Evolutionary conservation across 805 yeast species (phyloP).

Genomic region (Yamadazyma philogaea): DNA sequence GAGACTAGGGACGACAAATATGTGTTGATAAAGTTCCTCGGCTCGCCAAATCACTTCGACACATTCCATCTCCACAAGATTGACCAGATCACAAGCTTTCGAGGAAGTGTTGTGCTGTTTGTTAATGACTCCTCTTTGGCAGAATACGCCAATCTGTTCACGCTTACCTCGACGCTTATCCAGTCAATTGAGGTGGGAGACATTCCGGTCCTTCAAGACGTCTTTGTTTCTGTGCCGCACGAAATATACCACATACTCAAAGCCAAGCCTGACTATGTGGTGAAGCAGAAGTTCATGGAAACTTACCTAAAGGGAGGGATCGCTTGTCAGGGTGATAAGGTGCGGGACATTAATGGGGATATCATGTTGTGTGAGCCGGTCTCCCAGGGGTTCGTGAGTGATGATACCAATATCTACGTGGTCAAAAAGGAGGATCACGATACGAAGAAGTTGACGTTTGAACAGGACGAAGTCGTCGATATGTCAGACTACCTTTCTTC

Average conservation of each 20-base stretch:
- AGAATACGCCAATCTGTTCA: constrained; percentile 34
- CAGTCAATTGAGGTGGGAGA: constrained; percentile 28
- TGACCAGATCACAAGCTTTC: constrained; percentile 24
- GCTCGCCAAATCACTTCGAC: constrained; percentile 36
- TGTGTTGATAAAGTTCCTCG: constrained; percentile 36
- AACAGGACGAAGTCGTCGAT: constrained; percentile 17
- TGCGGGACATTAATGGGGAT: constrained; percentile 45
- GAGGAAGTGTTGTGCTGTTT: constrained; percentile 32
- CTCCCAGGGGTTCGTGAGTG: constrained; percentile 57
- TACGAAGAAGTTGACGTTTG: neutral
- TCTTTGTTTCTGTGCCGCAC: constrained; percentile 48
- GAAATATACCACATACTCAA: constrained; percentile 36
- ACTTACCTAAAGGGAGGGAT: constrained; percentile 26
- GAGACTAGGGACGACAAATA: constrained; percentile 14
- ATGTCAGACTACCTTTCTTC: constrained; percentile 33
- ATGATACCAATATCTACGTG: constrained; percentile 52
- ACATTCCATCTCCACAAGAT: constrained; percentile 35
- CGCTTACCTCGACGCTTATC: constrained; percentile 39
- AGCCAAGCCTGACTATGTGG: constrained; percentile 26
- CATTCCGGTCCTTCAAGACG: constrained; percentile 41
- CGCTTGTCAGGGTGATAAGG: constrained; percentile 40
- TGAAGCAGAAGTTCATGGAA: constrained; percentile 32
- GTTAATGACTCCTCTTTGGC: constrained; percentile 36
- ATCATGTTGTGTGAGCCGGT: constrained; percentile 69
- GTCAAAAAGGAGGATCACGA: constrained; percentile 29